These are phyloP conservation scores for Pythium sukuiense DNA, from an alignment of 352 stramenopile genomes.

Conservation along the genomic window DNA sequence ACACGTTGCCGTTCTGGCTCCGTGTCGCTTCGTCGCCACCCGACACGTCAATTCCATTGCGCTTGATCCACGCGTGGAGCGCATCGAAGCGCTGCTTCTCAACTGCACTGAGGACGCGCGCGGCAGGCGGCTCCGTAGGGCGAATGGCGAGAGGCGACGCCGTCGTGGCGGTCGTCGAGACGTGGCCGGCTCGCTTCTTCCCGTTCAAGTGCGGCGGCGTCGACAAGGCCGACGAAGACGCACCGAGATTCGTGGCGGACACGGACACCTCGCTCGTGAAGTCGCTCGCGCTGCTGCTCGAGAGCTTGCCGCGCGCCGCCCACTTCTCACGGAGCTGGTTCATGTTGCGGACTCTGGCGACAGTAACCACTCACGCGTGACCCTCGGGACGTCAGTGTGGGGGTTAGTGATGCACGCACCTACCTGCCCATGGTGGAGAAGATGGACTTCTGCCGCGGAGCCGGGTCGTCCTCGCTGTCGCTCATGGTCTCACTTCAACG, in stretches of 20 bases:
- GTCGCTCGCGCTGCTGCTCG: conserved; percentile 23
- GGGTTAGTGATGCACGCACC: neutral
- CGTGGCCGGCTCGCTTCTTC: conserved; percentile 16
- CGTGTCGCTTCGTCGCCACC: neutral
- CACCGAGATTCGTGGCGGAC: neutral
- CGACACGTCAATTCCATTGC: conserved; percentile 13
- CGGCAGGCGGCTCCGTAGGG: neutral
- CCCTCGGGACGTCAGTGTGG: neutral
- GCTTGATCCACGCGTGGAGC: conserved; percentile 26
- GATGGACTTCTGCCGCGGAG: conserved; percentile 23
- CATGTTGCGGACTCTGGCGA: conserved; percentile 29
- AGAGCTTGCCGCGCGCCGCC: conserved; percentile 22
- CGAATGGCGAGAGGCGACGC: neutral
- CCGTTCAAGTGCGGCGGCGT: neutral
- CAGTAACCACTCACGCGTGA: neutral
- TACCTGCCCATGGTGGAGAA: conserved; percentile 28
- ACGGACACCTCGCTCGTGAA: conserved; percentile 14
- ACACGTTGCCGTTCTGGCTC: conserved; percentile 6
- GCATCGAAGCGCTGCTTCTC: conserved; percentile 23
- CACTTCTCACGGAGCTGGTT: conserved; percentile 35
- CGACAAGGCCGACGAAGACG: neutral
- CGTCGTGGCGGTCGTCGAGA: neutral
- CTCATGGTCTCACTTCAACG: conserved; percentile 19
- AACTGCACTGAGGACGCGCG: neutral
- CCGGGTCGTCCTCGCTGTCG: conserved; percentile 22